These are phyloP conservation scores for Heimioporus sp. DNA, from an alignment of 768 basidiomycete genomes.

Conservation along the genomic window DNA sequence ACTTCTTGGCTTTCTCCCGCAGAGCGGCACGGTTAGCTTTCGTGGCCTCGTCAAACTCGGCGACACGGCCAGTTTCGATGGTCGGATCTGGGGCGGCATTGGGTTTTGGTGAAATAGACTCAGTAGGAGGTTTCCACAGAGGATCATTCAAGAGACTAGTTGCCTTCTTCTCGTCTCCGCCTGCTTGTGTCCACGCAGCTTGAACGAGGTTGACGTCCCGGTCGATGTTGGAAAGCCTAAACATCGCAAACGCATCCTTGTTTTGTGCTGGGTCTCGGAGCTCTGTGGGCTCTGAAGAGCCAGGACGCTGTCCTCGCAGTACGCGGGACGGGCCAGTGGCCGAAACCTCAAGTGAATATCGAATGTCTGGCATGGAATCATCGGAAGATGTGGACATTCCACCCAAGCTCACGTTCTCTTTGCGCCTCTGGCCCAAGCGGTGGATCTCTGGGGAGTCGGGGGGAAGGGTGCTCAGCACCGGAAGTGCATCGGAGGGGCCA, in stretches of 20 bases:
- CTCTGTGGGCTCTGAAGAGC: constrained; percentile 30
- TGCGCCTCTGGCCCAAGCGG: constrained; percentile 49
- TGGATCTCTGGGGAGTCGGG: constrained; percentile 62
- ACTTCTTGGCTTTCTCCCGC: constrained; percentile 77
- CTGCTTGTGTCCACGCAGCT: constrained; percentile 67
- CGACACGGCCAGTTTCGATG: constrained; percentile 55
- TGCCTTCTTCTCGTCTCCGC: constrained; percentile 61
- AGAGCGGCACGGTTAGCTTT: constrained; percentile 62
- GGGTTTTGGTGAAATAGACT: constrained; percentile 11
- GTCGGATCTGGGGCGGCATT: constrained; percentile 17
- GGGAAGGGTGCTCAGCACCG: constrained; percentile 11
- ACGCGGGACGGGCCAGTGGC: constrained; percentile 46
- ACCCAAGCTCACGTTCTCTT: constrained; percentile 36
- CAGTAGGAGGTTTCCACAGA: constrained; percentile 46
- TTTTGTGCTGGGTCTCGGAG: constrained; percentile 13
- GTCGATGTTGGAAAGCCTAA: constrained; percentile 61
- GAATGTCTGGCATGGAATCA: constrained; percentile 57
- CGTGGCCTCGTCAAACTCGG: constrained; percentile 70
- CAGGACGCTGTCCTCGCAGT: constrained; percentile 45
- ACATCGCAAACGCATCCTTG: constrained; percentile 46
- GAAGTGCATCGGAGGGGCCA: constrained; percentile 34
- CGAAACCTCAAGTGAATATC: constrained; percentile 40
- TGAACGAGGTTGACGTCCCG: constrained; percentile 39
- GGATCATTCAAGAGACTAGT: constrained; percentile 56
- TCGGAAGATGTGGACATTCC: constrained; percentile 62